Conservation (phyloP, 2,329 filamentous ascomycete genomes). For the Aureobasidium lini region DNA sequence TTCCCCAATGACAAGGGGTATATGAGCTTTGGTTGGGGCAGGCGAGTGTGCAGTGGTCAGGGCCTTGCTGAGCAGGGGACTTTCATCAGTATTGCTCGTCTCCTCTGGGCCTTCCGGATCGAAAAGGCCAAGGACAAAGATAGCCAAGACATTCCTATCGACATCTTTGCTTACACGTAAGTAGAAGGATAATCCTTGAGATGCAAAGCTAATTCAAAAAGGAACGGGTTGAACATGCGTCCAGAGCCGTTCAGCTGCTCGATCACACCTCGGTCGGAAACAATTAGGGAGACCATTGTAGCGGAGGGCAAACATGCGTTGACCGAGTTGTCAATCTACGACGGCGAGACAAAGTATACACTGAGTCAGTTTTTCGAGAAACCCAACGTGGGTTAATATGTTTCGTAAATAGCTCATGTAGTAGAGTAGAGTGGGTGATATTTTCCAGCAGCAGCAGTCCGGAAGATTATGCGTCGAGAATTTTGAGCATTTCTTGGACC, state of each 20-base stretch:
- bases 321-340: constrained; percentile 43
- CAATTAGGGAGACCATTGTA: constrained; percentile 44
- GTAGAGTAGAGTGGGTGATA: not conserved
- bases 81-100: constrained; percentile 49
- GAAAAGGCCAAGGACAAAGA: constrained; percentile 32
- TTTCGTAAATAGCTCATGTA: not conserved
- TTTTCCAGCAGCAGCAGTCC: not conserved
- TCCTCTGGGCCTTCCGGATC: constrained; percentile 53
- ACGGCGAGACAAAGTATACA: constrained; percentile 50
- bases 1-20: constrained; percentile 38
- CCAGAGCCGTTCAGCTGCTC: constrained; percentile 49
- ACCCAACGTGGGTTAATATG: not conserved
- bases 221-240: constrained; percentile 53
- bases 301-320: constrained; percentile 48
- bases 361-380: constrained; percentile 44
- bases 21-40: constrained; percentile 52
- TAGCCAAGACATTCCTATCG: constrained; percentile 44
- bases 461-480: constrained; percentile 28
- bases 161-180: constrained; percentile 51
- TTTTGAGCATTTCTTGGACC: constrained; percentile 51
- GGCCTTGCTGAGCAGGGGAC: constrained; percentile 53
- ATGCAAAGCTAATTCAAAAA: constrained; percentile 19
- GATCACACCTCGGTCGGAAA: constrained; percentile 43
- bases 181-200: constrained; percentile 18
- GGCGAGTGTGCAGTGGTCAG: constrained; percentile 47